Evolutionary conservation across 768 basidiomycete genomes (phyloP).

Genomic region (Phylloporus sp.): DNA sequence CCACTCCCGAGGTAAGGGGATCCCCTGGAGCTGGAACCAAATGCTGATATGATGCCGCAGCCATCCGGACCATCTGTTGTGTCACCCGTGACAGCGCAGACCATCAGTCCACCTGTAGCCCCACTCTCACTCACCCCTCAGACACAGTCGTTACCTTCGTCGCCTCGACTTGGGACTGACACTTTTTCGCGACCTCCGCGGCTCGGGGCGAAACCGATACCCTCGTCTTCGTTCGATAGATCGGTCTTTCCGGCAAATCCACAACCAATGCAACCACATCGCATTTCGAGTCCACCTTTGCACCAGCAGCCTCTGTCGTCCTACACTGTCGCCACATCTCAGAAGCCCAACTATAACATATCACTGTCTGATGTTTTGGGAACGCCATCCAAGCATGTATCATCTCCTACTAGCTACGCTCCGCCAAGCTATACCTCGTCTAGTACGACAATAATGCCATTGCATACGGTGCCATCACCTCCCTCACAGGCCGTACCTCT

Average conservation of each 20-base stretch:
- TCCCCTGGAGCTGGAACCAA: background rate
- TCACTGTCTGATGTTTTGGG: conserved; percentile 34
- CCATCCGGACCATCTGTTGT: conserved; percentile 11
- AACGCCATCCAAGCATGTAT: conserved; percentile 13
- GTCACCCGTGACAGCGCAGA: conserved; percentile 13
- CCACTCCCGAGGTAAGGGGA: conserved; percentile 29
- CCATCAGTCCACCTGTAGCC: conserved; percentile 12
- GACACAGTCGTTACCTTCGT: conserved; percentile 38
- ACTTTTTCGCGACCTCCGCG: conserved; percentile 34
- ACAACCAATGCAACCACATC: conserved; percentile 21
- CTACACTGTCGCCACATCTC: conserved; percentile 10
- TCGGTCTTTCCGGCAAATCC: conserved; percentile 24
- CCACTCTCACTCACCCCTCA: conserved; percentile 10
- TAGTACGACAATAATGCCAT: conserved; percentile 16
- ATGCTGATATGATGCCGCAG: conserved; percentile 14
- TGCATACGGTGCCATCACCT: conserved; percentile 28
- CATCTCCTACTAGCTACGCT: conserved; percentile 12
- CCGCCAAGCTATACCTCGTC: conserved; percentile 15
- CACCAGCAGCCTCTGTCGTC: conserved; percentile 18
- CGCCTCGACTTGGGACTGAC: conserved; percentile 35
- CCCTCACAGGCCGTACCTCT: conserved; percentile 29
- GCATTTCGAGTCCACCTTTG: conserved; percentile 17
- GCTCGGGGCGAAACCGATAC: conserved; percentile 36
- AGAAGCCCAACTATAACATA: conserved; percentile 60
- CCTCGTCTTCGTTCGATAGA: conserved; percentile 35